phyloP scores from a whole-genome alignment of 2,329 filamentous ascomycete genomes.

The Talaromyces sp. region DNA sequence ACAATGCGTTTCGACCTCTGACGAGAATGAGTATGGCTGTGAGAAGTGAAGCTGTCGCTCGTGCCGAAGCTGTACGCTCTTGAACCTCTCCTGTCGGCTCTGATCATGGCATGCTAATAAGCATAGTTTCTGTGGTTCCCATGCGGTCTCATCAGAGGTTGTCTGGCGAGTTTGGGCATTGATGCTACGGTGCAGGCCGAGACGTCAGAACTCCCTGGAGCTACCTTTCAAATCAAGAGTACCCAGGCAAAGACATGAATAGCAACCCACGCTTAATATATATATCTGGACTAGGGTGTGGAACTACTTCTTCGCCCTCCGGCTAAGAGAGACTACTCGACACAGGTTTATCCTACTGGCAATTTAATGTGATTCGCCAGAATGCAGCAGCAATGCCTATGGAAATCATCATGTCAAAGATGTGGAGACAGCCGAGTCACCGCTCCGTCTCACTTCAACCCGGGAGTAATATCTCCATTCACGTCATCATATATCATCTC shows the following conservation, averaged over 20 bases:
- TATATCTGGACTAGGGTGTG: background rate
- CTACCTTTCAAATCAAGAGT: slow-evolving; percentile 95
- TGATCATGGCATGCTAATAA: background rate
- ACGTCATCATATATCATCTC: slow-evolving; percentile 27
- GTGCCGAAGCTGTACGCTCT: slow-evolving; percentile 67
- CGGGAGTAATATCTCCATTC: slow-evolving; percentile 15
- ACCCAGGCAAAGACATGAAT: slow-evolving; percentile 61
- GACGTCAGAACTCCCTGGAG: slow-evolving; percentile 76
- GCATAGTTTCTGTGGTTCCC: slow-evolving; percentile 90
- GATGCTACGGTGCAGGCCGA: slow-evolving; percentile 89
- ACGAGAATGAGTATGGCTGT: slow-evolving; percentile 82
- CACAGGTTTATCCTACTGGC: slow-evolving; percentile 20
- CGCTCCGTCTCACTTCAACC: slow-evolving; percentile 3
- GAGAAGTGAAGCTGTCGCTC: slow-evolving; percentile 65
- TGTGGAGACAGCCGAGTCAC: slow-evolving; percentile 14
- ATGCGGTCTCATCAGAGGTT: slow-evolving; percentile 85
- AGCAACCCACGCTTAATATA: background rate
- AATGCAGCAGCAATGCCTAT: slow-evolving; percentile 8
- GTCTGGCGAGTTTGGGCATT: slow-evolving; percentile 87
- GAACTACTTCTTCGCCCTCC: background rate
- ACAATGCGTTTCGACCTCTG: slow-evolving; percentile 86
- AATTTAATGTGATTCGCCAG: slow-evolving; percentile 15
- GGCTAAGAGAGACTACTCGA: slow-evolving; percentile 16
- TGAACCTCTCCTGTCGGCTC: background rate
- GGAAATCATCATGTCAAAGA: slow-evolving; percentile 12